Percentiles rank a stretch among this genome's conserved stretches.
Conservation (phyloP, 805 yeast species). For the Yarrowia sp. region DNA sequence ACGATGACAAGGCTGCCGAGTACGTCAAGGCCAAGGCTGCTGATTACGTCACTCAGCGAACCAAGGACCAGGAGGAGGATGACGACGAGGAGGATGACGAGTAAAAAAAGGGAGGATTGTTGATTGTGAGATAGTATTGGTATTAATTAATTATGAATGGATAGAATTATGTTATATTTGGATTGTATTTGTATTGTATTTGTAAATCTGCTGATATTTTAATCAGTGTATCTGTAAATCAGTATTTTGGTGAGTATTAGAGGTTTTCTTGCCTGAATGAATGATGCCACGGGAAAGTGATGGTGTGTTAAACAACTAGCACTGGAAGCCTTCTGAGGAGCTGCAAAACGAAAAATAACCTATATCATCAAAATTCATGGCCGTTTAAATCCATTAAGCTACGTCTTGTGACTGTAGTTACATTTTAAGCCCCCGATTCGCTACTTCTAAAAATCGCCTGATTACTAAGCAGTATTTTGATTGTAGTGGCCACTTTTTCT, state of each 20-base stretch:
- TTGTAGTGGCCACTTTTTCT: background rate
- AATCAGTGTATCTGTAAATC: background rate
- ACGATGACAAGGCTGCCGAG: conserved; percentile 73
- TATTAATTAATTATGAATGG: conserved; percentile 34
- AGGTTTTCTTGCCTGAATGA: too few relatives aligned
- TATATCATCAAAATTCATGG: too few relatives aligned
- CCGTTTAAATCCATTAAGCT: too few relatives aligned
- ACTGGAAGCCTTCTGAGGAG: too few relatives aligned
- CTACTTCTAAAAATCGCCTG: background rate
- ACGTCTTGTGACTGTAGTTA: too few relatives aligned
- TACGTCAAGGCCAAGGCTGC: conserved; percentile 91
- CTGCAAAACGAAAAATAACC: too few relatives aligned
- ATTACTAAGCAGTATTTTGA: background rate
- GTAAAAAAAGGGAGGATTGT: conserved; percentile 23
- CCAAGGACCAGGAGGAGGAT: conserved; percentile 38
- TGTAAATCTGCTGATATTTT: background rate
- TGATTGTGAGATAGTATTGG: conserved; percentile 24
- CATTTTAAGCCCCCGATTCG: too few relatives aligned
- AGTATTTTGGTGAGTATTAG: too few relatives aligned
- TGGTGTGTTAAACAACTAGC: too few relatives aligned
- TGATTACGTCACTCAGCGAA: conserved; percentile 60
- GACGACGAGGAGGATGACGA: conserved; percentile 28
- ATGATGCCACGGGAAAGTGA: too few relatives aligned
- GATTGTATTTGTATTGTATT: background rate
- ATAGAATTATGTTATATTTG: conserved; percentile 6